Conservation (phyloP, 73 alveolate genomes). For the Tetrahymena thermophila region DNA sequence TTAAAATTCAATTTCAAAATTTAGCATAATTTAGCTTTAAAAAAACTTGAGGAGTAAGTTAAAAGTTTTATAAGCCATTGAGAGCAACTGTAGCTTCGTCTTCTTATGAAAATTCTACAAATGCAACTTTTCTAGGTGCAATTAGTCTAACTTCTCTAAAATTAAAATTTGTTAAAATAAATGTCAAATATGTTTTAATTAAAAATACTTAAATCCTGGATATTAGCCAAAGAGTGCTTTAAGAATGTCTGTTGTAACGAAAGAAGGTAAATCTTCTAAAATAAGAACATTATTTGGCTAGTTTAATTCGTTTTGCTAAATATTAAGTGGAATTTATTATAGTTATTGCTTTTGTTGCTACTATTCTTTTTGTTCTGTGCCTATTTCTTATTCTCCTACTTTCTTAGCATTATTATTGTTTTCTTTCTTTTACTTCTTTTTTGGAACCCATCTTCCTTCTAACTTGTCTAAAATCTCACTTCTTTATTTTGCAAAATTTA, state of each 20-base stretch:
- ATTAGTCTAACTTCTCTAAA: background rate
- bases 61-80: background rate
- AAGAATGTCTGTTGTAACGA: background rate
- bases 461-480: background rate
- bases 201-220: background rate
- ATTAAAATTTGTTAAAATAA: background rate
- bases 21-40: background rate
- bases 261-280: background rate
- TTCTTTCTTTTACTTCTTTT: background rate
- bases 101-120: background rate
- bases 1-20: background rate
- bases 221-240: background rate
- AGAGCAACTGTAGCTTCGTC: background rate
- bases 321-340: background rate
- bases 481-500: background rate
- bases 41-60: background rate
- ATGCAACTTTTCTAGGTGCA: background rate
- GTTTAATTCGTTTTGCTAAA: background rate
- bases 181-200: background rate
- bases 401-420: background rate
- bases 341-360: background rate
- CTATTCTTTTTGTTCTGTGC: background rate
- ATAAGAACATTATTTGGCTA: background rate
- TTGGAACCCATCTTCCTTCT: slow-evolving; percentile 4
- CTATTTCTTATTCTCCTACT: background rate